Percentiles rank a stretch among this genome's conserved stretches.
Evolutionary conservation across 345 rosid species (phyloP).

Genomic region (Melaleuca alternifolia): DNA sequence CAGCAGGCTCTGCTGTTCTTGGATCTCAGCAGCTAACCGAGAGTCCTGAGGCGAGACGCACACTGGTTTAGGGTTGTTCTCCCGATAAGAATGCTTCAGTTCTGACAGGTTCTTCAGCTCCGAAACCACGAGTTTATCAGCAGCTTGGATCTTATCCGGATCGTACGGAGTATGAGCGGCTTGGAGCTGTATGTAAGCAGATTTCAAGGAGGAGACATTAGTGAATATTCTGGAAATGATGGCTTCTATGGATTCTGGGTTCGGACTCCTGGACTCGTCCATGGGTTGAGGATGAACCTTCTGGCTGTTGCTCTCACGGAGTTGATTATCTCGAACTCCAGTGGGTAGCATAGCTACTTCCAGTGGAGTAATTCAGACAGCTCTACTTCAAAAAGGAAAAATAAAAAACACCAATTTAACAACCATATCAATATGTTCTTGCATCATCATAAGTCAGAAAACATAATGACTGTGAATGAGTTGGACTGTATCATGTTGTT

Average conservation of each 20-base stretch:
- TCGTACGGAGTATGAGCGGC: slow-evolving; percentile 13
- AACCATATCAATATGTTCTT: neutral
- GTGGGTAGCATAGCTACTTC: slow-evolving; percentile 15
- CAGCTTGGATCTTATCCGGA: slow-evolving; percentile 14
- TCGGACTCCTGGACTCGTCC: slow-evolving; percentile 13
- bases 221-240: slow-evolving; percentile 8
- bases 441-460: neutral
- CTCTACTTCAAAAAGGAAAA: neutral
- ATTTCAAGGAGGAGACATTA: slow-evolving; percentile 12
- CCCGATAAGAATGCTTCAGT: slow-evolving; percentile 10
- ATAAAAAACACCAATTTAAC: neutral
- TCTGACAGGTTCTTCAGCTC: slow-evolving; percentile 11
- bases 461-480: neutral
- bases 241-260: slow-evolving; percentile 9
- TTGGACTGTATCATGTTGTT: neutral
- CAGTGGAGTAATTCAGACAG: neutral
- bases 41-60: slow-evolving; percentile 14
- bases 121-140: slow-evolving; percentile 2
- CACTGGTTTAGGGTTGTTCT: slow-evolving; percentile 13
- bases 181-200: slow-evolving; percentile 13
- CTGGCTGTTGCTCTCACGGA: slow-evolving; percentile 12
- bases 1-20: slow-evolving; percentile 16
- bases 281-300: slow-evolving; percentile 14
- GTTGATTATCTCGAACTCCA: slow-evolving; percentile 14
- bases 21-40: slow-evolving; percentile 17